Evolutionary conservation across 73 alveolate genomes (phyloP), one percentile per base, ranked within the genome.

Genomic region (Stentor coeruleus): DNA sequence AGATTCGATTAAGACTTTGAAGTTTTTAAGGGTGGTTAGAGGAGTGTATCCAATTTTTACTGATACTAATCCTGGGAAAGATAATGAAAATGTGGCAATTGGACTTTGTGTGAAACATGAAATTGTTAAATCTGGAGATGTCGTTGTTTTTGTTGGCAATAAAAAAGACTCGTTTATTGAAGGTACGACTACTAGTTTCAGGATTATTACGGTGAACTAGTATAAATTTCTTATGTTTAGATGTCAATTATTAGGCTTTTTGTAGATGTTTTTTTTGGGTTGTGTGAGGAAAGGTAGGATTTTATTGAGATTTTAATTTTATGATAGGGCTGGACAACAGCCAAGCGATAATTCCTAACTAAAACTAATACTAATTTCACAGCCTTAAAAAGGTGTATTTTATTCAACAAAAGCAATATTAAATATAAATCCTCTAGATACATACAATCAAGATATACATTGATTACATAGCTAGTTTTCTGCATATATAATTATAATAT

Each of bases 41-140:
- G 88, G 88, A 6, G 81, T 75, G 15, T 59, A 81, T 72, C 77
- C 87, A 6, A 59, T 81, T 77, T 1, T 66, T 2, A 31, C 33
- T 11, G 83, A 77, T 37, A 11, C 58, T 1, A 33, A 28, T 28
- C 35, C 35, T 1, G 85, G 83, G 0, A 31, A 26, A 4, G 58
- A 11, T 1, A 26, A 20, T 20, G 79, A 66, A 66, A 66, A 26
- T 66, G 20, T 49, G 6, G 79, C 79, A 20, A 20, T 66, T 0
- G 33, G 37, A 20, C n/a, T 66, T 66, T 37, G 26, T 20, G 33
- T 28, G 79, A 40, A 66, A 0, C 79, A 66, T 66, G 15, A 66
- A 11, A 14, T 66, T 20, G 79, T 40, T 20, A 20, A 33, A 33
- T 37, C 36, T 20, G 79, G 79, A 26, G 40, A 66, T 20, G 15